phyloP scores from a whole-genome alignment of 2,329 filamentous ascomycete species.

The Pseudogymnoascus sp. region DNA sequence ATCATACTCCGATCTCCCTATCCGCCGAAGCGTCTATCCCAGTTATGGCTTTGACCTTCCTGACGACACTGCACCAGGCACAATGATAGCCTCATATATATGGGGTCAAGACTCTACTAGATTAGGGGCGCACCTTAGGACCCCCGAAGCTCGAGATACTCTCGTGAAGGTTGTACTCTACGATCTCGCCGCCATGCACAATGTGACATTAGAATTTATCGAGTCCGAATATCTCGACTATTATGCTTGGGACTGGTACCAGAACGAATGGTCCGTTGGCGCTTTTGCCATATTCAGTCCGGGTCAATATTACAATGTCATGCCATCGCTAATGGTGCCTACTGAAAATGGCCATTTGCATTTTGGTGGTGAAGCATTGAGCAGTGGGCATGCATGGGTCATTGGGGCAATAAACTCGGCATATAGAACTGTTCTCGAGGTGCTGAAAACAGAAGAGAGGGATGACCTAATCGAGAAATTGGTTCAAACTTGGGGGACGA shows the following conservation, averaged over 20 bases:
- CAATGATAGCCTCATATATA: conserved; percentile 32
- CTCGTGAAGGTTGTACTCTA: conserved; percentile 21
- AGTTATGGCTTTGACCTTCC: conserved; percentile 25
- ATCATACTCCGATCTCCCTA: conserved; percentile 23
- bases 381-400: conserved; percentile 35
- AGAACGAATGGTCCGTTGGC: conserved; percentile 29
- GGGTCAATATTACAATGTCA: conserved; percentile 33
- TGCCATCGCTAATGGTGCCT: conserved; percentile 25
- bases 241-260: conserved; percentile 34
- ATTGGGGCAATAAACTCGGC: conserved; percentile 32
- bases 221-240: conserved; percentile 16
- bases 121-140: conserved; percentile 21
- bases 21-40: conserved; percentile 28
- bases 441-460: conserved; percentile 4
- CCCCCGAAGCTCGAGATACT: conserved; percentile 16
- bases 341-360: conserved; percentile 26
- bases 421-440: conserved; percentile 18
- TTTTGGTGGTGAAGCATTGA: conserved; percentile 33
- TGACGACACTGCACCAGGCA: conserved; percentile 21
- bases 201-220: conserved; percentile 10
- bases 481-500: neutral
- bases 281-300: conserved; percentile 36
- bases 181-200: conserved; percentile 24
- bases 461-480: neutral
- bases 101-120: conserved; percentile 32